Conservation (phyloP, 345 rosid species). For the Microcos paniculata region DNA sequence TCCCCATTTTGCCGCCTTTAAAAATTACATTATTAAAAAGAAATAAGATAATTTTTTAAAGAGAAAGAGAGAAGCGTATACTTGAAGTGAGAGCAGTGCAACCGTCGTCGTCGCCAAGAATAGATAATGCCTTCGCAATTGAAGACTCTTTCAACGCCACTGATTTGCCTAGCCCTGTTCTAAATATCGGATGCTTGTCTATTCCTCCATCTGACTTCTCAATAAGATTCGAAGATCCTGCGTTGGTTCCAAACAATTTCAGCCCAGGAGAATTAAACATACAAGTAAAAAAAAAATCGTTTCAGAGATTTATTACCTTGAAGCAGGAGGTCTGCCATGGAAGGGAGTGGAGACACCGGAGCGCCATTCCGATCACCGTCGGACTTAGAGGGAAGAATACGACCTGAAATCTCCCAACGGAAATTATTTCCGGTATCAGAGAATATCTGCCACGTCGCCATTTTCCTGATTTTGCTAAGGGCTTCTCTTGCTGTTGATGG, state of each 20-base stretch:
- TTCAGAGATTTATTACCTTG: constrained; percentile 39
- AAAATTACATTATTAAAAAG: not conserved
- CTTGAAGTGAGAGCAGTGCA: constrained; percentile 31
- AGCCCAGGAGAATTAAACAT: not conserved
- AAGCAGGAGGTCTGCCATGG: constrained; percentile 10
- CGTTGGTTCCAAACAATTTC: constrained; percentile 3
- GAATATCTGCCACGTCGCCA: constrained; percentile 76
- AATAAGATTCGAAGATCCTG: constrained; percentile 43
- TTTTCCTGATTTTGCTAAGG: constrained; percentile 26
- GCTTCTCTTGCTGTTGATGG: not conserved
- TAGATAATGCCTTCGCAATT: constrained; percentile 53
- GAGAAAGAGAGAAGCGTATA: constrained; percentile 13
- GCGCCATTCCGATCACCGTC: not conserved
- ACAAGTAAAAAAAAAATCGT: too few species aligned
- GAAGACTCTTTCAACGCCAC: constrained; percentile 65
- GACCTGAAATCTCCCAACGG: constrained; percentile 64
- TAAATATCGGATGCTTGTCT: constrained; percentile 49
- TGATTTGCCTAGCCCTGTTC: constrained; percentile 62
- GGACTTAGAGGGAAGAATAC: constrained; percentile 15
- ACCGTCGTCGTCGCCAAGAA: constrained; percentile 40
- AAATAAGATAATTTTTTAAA: not conserved
- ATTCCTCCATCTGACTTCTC: constrained; percentile 28
- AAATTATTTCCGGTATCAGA: constrained; percentile 46
- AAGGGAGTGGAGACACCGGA: constrained; percentile 2
- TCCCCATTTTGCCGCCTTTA: too few species aligned